Evolutionary conservation across 176 grass and related monocot genomes (phyloP).

Genomic region (Avena insularis): DNA sequence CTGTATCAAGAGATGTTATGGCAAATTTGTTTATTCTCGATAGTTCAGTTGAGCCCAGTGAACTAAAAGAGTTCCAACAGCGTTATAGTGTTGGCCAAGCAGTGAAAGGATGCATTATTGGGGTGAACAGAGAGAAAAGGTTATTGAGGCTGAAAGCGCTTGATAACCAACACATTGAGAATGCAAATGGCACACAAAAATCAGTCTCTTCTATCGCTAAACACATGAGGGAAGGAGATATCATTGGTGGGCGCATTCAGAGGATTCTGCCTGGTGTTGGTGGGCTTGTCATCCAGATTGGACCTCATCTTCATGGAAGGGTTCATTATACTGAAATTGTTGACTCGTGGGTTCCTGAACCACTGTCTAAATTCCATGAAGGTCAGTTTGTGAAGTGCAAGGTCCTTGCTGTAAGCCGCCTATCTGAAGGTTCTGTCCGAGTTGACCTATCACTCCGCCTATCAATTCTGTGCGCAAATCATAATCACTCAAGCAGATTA

Average conservation of each 20-base stretch:
- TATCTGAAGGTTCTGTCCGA: slow-evolving; percentile 72
- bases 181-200: slow-evolving; percentile 40
- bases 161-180: slow-evolving; percentile 32
- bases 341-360: slow-evolving; percentile 76
- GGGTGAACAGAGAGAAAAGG: slow-evolving; percentile 75
- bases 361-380: slow-evolving; percentile 70
- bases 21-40: slow-evolving; percentile 93
- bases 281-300: slow-evolving; percentile 85
- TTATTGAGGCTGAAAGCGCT: slow-evolving; percentile 69
- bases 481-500: slow-evolving; percentile 30
- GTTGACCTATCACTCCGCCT: slow-evolving; percentile 85
- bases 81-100: slow-evolving; percentile 71
- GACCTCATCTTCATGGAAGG: slow-evolving; percentile 91
- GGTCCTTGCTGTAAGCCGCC: slow-evolving; percentile 69
- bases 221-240: slow-evolving; percentile 76
- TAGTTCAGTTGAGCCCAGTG: slow-evolving; percentile 72
- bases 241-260: slow-evolving; percentile 82
- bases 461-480: slow-evolving; percentile 49
- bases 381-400: slow-evolving; percentile 96
- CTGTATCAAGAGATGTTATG: slow-evolving; percentile 77
- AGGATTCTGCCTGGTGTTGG: slow-evolving; percentile 90
- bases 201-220: slow-evolving; percentile 39
- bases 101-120: slow-evolving; percentile 65
- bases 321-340: slow-evolving; percentile 96
- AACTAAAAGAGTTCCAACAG: slow-evolving; percentile 79